Evolutionary conservation across 192 early-diverging fungal species (phyloP).

Genomic region (Dissophora globulifera): DNA sequence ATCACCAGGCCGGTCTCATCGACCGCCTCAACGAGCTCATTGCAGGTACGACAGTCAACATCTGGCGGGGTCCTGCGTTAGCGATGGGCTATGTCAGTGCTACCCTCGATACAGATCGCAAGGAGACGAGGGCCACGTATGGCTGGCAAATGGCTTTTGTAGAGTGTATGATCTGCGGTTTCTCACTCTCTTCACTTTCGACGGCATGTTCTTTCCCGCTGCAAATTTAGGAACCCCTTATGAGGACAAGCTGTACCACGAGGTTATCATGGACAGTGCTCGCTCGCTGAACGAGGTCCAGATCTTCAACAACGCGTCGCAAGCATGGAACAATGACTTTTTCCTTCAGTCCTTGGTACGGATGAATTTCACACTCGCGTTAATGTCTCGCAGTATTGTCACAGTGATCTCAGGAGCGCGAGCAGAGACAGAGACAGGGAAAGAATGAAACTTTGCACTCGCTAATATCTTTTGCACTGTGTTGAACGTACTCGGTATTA

Average conservation of each 20-base stretch:
- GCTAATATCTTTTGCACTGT: no score
- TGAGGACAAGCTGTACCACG: slow-evolving; percentile 37
- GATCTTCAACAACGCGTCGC: slow-evolving; percentile 59
- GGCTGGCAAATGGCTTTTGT: no score
- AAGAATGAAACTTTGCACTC: no score
- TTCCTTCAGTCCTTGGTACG: slow-evolving; percentile 55
- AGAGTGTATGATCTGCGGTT: not conserved
- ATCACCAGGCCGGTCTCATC: slow-evolving; percentile 47
- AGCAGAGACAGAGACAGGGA: no score
- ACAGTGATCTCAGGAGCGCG: no score
- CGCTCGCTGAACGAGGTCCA: slow-evolving; percentile 40
- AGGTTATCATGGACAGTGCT: slow-evolving; percentile 51
- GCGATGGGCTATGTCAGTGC: no score
- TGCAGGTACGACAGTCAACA: slow-evolving; percentile 42
- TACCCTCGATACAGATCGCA: no score
- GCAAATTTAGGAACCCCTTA: slow-evolving; percentile 33
- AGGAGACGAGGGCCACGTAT: no score
- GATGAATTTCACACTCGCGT: not conserved
- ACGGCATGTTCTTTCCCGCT: not conserved
- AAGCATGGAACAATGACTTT: slow-evolving; percentile 61
- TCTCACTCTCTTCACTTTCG: not conserved
- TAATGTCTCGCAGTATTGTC: not conserved
- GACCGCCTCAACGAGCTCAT: slow-evolving; percentile 54
- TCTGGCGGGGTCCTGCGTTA: no score
- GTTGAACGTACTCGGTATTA: no score